Evolutionary conservation across 768 basidiomycete species (phyloP).

Genomic region (Lactifluus pinguis): DNA sequence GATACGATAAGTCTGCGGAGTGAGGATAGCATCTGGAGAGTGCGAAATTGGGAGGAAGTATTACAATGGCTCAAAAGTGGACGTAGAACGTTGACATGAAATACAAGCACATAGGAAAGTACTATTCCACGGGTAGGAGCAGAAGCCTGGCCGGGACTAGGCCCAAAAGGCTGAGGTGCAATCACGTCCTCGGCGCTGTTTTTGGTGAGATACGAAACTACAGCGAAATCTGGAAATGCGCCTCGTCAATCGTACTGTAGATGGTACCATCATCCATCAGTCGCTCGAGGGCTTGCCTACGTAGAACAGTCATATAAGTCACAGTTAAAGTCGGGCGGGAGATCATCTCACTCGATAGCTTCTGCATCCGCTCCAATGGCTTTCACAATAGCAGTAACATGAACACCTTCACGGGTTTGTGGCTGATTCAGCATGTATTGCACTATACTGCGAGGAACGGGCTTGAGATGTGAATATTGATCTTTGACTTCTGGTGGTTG

Average conservation of each 20-base stretch:
- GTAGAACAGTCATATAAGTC: not conserved
- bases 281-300: conserved; percentile 61
- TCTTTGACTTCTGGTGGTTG: conserved; percentile 9
- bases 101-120: not conserved
- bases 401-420: conserved; percentile 52
- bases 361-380: conserved; percentile 50
- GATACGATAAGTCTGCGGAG: conserved; percentile 5
- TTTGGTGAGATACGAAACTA: conserved; percentile 9
- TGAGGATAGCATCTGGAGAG: conserved; percentile 14
- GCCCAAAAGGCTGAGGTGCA: not conserved
- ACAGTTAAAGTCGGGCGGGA: not conserved
- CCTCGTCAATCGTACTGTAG: conserved; percentile 75
- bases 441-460: conserved; percentile 55
- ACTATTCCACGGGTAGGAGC: not conserved
- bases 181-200: not conserved
- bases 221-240: conserved; percentile 53
- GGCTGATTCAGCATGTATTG: conserved; percentile 47
- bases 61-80: not conserved
- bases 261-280: conserved; percentile 76
- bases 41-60: conserved; percentile 5
- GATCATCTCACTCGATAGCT: conserved; percentile 38
- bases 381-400: conserved; percentile 64
- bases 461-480: conserved; percentile 41
- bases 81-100: not conserved
- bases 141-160: not conserved